Evolutionary conservation across 192 early-diverging fungal genomes (phyloP).

Genomic region (Phycomyces blakesleeanus): DNA sequence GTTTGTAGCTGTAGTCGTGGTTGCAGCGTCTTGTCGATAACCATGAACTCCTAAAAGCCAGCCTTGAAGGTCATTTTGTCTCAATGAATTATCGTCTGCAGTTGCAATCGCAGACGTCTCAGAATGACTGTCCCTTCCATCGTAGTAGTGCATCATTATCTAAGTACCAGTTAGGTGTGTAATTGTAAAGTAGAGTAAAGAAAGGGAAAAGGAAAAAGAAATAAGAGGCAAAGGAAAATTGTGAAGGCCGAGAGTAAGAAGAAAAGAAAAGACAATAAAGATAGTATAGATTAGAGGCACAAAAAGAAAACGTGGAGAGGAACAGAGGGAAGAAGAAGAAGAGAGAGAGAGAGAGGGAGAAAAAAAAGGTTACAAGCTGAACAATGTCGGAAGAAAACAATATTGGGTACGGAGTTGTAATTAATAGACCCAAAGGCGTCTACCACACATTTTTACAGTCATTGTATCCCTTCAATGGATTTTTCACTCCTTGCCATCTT

Average conservation of each 20-base stretch:
- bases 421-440: no score
- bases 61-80: conserved; percentile 6
- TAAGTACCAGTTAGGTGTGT: neutral
- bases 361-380: conserved; percentile 1
- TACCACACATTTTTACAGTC: no score
- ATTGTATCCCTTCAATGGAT: no score
- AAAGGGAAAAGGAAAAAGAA: no score
- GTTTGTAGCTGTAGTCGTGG: neutral
- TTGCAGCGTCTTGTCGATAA: neutral
- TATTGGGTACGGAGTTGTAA: neutral
- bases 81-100: conserved; percentile 3
- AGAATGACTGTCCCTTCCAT: neutral
- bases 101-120: neutral
- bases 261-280: neutral
- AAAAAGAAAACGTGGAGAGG: neutral
- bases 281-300: neutral
- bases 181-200: neutral
- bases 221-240: no score
- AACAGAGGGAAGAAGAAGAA: conserved; percentile 9
- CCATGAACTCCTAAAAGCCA: conserved; percentile 12
- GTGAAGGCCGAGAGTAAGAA: neutral
- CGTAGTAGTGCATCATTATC: conserved; percentile 4
- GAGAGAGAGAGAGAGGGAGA: neutral
- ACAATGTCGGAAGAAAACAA: neutral
- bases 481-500: neutral